A percentile compares a stretch with the other conserved stretches of the same genome.
Conservation (phyloP, 495 filamentous ascomycete genomes). For the Chaetomidium leptoderma region DNA sequence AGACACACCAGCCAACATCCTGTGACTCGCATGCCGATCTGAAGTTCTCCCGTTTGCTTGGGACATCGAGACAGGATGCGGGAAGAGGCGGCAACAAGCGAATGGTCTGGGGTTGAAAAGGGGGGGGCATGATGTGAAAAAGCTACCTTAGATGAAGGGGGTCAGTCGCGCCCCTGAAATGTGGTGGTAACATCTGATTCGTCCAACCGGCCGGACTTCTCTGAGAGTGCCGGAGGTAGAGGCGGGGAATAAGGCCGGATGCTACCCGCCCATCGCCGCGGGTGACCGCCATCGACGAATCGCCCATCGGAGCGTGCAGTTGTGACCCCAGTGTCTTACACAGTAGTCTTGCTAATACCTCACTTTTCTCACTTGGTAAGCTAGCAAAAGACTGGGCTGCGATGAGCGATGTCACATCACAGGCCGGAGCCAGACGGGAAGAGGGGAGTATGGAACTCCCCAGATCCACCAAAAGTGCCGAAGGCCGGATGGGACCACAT, state of each 20-base stretch:
- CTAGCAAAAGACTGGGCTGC: not conserved
- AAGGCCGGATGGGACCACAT: not conserved
- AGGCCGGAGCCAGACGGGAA: not conserved
- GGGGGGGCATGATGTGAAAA: not conserved
- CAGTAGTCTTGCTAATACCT: not conserved
- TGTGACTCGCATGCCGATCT: not conserved
- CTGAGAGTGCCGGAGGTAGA: conserved; percentile 7
- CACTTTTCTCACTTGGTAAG: not conserved
- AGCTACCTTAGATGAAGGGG: conserved; percentile 17
- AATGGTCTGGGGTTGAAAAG: conserved; percentile 2
- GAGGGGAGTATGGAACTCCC: not conserved
- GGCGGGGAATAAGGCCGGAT: conserved; percentile 29
- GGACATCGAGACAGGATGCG: conserved; percentile 1
- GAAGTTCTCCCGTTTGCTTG: not conserved
- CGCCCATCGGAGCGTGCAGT: not conserved
- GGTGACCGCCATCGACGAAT: not conserved
- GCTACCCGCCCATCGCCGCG: conserved; percentile 15
- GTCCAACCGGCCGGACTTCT: conserved; percentile 13
- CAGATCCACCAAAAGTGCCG: not conserved
- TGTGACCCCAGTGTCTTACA: not conserved
- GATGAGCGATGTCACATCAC: conserved; percentile 4
- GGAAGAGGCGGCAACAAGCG: conserved; percentile 18
- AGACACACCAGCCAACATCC: not conserved
- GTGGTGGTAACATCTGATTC: conserved; percentile 21
- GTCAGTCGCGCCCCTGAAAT: conserved; percentile 15